Evolutionary conservation across 257 asterid species (phyloP).

Genomic region (Asclepias syriaca): DNA sequence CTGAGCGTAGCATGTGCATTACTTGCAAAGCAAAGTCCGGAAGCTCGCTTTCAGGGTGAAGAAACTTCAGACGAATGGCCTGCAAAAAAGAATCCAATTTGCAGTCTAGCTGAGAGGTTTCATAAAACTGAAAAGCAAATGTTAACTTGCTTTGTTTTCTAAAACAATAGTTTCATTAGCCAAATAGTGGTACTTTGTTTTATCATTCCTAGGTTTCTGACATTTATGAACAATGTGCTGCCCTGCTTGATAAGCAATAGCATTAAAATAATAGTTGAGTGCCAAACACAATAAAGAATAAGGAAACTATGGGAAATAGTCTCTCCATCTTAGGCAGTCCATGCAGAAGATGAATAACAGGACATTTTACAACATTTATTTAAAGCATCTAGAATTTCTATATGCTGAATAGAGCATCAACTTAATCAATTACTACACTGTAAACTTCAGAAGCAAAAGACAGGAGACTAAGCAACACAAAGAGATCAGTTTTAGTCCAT

Average conservation of each 20-base stretch:
- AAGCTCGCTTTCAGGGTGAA: conserved; percentile 86
- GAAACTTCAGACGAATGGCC: conserved; percentile 82
- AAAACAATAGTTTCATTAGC: background rate
- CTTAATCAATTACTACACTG: background rate
- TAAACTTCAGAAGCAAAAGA: background rate
- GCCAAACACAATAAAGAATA: background rate
- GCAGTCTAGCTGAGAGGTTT: conserved; percentile 3
- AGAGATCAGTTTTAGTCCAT: background rate
- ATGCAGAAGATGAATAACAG: background rate
- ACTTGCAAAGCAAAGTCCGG: conserved; percentile 65
- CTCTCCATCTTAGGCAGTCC: background rate
- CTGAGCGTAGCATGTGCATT: conserved; percentile 80
- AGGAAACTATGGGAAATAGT: background rate
- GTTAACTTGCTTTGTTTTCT: background rate
- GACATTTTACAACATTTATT: background rate
- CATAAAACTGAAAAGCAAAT: background rate
- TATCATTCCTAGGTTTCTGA: background rate
- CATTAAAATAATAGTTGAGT: background rate
- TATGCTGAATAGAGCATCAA: background rate
- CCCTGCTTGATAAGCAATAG: background rate
- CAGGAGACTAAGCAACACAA: background rate
- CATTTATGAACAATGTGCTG: background rate
- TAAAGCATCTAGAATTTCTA: background rate
- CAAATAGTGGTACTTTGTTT: background rate
- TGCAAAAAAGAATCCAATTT: conserved; percentile 34